Conservation (phyloP, 2,329 filamentous ascomycete species). For the Colletotrichum tanaceti region DNA sequence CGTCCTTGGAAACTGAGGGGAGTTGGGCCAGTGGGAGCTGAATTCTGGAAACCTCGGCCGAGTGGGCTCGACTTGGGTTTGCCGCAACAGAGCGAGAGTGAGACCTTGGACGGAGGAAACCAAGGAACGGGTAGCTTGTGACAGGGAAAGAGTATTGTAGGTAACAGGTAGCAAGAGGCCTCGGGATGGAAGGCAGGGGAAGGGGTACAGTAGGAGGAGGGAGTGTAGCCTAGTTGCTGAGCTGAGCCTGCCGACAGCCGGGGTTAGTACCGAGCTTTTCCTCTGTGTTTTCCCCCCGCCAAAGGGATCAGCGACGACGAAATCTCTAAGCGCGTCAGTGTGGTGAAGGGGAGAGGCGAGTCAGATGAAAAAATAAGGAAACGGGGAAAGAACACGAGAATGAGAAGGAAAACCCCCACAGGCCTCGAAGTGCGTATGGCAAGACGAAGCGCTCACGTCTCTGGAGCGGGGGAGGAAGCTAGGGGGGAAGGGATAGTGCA, state of each 20-base stretch:
- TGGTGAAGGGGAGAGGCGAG: not conserved
- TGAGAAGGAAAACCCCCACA: not conserved
- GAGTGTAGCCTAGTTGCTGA: too few relatives aligned
- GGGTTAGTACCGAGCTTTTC: constrained; percentile 31
- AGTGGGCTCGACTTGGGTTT: constrained; percentile 8
- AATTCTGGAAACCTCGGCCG: constrained; percentile 1
- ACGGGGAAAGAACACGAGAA: not conserved
- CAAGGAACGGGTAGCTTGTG: constrained; percentile 38
- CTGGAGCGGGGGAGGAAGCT: not conserved
- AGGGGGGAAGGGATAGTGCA: constrained; percentile 8
- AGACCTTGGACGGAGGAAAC: constrained; percentile 33
- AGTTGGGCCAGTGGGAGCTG: constrained; percentile 5
- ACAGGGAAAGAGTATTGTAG: constrained; percentile 30
- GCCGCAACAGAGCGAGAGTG: constrained; percentile 14
- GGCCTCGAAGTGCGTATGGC: not conserved
- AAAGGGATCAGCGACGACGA: constrained; percentile 21
- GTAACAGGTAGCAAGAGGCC: constrained; percentile 24
- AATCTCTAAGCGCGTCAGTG: constrained; percentile 9
- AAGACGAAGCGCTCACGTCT: not conserved
- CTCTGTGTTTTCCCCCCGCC: not conserved
- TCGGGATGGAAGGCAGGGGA: constrained; percentile 21
- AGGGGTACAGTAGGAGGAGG: too few relatives aligned
- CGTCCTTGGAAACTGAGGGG: constrained; percentile 17
- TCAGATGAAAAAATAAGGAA: not conserved
- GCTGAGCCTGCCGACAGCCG: constrained; percentile 28